Conservation (phyloP, 371 early-diverging fungal genomes). For the Mortierella sp. region DNA sequence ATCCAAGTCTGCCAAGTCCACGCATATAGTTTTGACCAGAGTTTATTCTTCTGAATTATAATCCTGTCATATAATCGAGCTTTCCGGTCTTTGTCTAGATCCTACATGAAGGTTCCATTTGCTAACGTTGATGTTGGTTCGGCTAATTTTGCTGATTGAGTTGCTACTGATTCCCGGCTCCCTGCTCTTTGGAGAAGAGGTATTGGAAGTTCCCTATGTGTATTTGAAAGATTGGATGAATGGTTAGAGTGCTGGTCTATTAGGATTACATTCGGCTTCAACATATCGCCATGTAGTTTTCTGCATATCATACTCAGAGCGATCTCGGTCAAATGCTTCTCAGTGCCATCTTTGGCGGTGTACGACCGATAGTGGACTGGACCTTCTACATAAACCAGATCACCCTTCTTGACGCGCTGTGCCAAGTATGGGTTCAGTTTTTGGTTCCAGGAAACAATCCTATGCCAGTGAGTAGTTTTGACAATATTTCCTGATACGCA, state of each 20-base stretch:
- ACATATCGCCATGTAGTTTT: not conserved
- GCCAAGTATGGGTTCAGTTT: constrained; percentile 59
- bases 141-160: not conserved
- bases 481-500: constrained; percentile 60
- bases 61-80: not conserved
- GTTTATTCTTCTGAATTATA: not conserved
- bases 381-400: constrained; percentile 75
- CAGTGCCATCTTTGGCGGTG: constrained; percentile 71
- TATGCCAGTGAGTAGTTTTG: constrained; percentile 75
- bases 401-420: constrained; percentile 69
- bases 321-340: constrained; percentile 70
- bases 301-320: constrained; percentile 30
- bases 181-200: constrained; percentile 23
- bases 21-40: not conserved
- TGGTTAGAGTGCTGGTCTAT: too few species aligned
- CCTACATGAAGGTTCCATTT: not conserved
- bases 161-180: not conserved
- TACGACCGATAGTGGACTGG: constrained; percentile 70
- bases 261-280: too few species aligned
- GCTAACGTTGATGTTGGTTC: not conserved
- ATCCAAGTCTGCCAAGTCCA: too few species aligned
- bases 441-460: constrained; percentile 63
- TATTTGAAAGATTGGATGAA: too few species aligned
- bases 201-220: constrained; percentile 34
- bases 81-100: too few species aligned